phyloP scores from a whole-genome alignment of 75 land plant genomes.

The Gnetum montanum region DNA sequence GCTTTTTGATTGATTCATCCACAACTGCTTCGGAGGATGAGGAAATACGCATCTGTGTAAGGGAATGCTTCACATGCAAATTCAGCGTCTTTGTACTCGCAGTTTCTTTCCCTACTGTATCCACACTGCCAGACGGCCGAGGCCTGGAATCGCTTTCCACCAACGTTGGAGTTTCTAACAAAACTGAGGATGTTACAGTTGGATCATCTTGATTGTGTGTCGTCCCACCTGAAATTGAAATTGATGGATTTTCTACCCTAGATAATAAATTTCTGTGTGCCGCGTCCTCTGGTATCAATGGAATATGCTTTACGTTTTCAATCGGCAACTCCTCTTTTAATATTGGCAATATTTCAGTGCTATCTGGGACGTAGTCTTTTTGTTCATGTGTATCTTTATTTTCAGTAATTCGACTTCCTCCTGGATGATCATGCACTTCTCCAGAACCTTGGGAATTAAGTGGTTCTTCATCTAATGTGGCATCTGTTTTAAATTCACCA shows the following conservation, averaged over 20 bases:
- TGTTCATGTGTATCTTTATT: no score
- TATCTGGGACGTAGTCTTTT: no score
- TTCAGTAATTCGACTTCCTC: no score
- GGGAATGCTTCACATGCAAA: conserved; percentile 38
- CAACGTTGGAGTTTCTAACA: background rate
- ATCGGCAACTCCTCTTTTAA: no score
- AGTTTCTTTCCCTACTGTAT: conserved; percentile 2
- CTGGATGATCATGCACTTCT: no score
- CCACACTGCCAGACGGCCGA: background rate
- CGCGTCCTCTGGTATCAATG: no score
- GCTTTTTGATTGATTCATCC: conserved; percentile 40
- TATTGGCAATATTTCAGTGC: no score
- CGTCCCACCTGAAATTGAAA: no score
- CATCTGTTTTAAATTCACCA: conserved; percentile 30
- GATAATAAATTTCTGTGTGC: no score
- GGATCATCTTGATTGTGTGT: background rate
- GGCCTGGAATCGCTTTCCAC: background rate
- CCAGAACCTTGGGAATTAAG: no score
- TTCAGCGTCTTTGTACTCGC: conserved; percentile 16
- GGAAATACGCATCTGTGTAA: conserved; percentile 78
- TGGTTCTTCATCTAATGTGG: conserved; percentile 30
- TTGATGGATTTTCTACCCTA: no score
- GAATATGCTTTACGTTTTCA: no score
- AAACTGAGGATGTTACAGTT: background rate
- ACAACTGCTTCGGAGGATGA: conserved; percentile 51